Base-by-base conservation (phyloP, 2,329 filamentous ascomycete genomes). In the Ambrosiella beaveri region DNA sequence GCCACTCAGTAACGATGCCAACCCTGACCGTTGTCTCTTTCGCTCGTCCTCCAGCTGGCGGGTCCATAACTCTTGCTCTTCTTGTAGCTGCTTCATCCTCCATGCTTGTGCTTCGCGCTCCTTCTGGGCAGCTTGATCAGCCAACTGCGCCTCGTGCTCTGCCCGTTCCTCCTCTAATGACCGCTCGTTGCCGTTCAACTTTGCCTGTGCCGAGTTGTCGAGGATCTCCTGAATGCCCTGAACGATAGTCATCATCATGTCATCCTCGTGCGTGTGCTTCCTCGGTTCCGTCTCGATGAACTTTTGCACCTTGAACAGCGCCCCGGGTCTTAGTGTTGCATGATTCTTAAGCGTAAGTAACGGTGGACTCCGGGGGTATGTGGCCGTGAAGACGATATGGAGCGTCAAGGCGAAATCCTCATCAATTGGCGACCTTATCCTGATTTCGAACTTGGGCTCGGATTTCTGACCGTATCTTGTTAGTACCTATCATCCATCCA, bases 91-190 rank as follows among this genome's bases (percentile, higher is more conserved):
- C 61, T 81, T 73, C 41, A 75, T 66, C 61, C 73, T 77, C 63
- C 75, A 77, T 49, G 73, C 71, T 45, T 77, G 74, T 55, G 79
- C 74, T 53, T 74, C 73, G 62, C 75, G 72, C 61, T 73, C 75
- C 61, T 80, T 74, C 66, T 75, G 77, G 68, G 73, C 72, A 63
- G 77, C 85, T 56, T 80, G 70, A 65, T 76, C 75, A 51, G 80
- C 80, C 36, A 86, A 74, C 27, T 79, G 80, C 19, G 85, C 85
- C 70, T 94, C 87, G 62, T 95, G 88, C 12, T 82, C 82, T 36
- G 86, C 88, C 44, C 90, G 81, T 69, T 97, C 90, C 65, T 94
- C 88, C 65, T 95, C 88, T 6, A 97, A 74, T 38, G 88, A 95
- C 13, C 95, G 73, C 61, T 88, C 79, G 58, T 82, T 79, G 38